Evolutionary conservation across 495 filamentous ascomycete genomes (phyloP), one percentile per base, ranked within the genome.

Genomic region (Penicillium salamii): DNA sequence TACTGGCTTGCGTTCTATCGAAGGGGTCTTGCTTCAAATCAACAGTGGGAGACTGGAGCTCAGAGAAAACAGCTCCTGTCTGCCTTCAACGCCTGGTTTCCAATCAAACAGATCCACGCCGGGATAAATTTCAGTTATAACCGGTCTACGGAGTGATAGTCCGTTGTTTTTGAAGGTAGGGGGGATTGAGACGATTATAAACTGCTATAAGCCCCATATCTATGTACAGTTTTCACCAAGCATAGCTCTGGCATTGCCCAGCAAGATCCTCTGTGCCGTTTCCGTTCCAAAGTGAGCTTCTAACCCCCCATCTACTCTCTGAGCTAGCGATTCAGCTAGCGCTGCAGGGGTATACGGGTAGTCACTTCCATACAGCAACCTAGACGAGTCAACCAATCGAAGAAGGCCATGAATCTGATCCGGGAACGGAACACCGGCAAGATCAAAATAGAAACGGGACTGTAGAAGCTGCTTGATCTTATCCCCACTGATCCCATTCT

Each of bases 391-490:
- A 2, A 61, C 55, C 17, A 57, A 44, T 15, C 57, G 58, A 14
- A 73, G 47, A 33, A 68, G 31, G 3, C 65, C 68, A 37, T 70
- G 55, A 15, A 75, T 66, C 52, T 70, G 65, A 53, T 71, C 63
- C 14, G 75, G 77, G 49, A 79, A 74, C 5, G 69, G 63, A 12
- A 76, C 63, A 0, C 78, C 78, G 1, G 78, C 78, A 17, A 82
- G 52, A 54, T 81, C 78, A 39, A 79, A 74, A 54, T 66, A 81
- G 42, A 71, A 76, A 7, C 68, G 69, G 17, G 53, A 52, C 33
- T 52, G 46, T 9, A 80, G 42, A 5, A 64, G 41, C 26, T 59
- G 47, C 40, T 60, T 66, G 3, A 68, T 50, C 2, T 49, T 34
- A 3, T 62, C 45, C 4, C 41, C 42, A 1, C 52, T 59, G 8